These are phyloP conservation scores for Sanghuangporus weigelae DNA, from an alignment of 1,284 basidiomycete species.

Conservation along the genomic window DNA sequence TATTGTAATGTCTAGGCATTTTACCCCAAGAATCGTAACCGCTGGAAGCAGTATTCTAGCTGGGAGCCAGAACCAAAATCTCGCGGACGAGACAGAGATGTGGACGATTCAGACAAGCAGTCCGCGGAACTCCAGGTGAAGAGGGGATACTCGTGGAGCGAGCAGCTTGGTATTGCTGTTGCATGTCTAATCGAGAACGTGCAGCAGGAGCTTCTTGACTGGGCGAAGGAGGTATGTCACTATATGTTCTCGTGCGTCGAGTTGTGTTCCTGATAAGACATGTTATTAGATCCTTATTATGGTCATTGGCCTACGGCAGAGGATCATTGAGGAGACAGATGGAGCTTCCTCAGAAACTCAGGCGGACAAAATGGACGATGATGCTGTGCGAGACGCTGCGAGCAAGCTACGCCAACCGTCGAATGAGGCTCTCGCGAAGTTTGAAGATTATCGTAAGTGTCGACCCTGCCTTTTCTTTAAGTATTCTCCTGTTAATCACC, in stretches of 20 bases:
- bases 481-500: conserved; percentile 2
- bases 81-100: conserved; percentile 30
- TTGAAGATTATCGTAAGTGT: conserved; percentile 70
- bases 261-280: neutral
- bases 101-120: conserved; percentile 40
- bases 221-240: conserved; percentile 69
- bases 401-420: conserved; percentile 49
- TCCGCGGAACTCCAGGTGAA: conserved; percentile 76
- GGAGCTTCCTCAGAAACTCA: conserved; percentile 34
- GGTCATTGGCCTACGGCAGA: conserved; percentile 61
- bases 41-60: conserved; percentile 82
- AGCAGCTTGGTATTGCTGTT: conserved; percentile 84
- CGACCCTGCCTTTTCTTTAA: neutral
- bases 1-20: conserved; percentile 55
- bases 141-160: conserved; percentile 85
- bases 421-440: conserved; percentile 63
- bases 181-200: conserved; percentile 66
- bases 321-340: conserved; percentile 70
- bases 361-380: conserved; percentile 40
- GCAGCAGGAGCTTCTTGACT: conserved; percentile 62
- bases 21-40: conserved; percentile 82
- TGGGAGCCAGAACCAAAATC: conserved; percentile 64
- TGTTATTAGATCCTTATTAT: conserved; percentile 55
- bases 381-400: conserved; percentile 33
- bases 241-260: neutral